Evolutionary conservation across 495 filamentous ascomycete genomes (phyloP), one percentile per base, ranked within the genome.

Genomic region (Hypoxylon perforatum): DNA sequence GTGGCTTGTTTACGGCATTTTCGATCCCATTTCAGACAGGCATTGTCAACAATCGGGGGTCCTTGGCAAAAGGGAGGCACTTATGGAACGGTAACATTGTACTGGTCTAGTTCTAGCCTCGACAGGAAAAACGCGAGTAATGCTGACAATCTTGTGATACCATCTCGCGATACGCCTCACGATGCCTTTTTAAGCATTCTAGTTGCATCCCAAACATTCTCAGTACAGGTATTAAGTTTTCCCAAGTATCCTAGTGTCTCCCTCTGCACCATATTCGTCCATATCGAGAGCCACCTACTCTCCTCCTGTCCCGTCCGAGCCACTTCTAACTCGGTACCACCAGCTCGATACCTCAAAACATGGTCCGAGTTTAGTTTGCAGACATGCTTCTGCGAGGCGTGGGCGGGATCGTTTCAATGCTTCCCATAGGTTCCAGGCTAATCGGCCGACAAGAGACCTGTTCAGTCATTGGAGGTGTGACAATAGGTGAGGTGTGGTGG

Each of bases 341-440:
- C 30, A 9, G 11, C 3, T 33, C 35, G 4, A 28, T 41, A 14
- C 45, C 35, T 62, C 10, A 62, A 14, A 54, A 25, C 23, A 33
- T 25, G 42, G 47, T 55, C 30, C 23, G 52, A 0, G 48, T 52
- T 36, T 62, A 47, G 17, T 63, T 58, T 19, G 45, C 55, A 8
- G 65, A 69, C 18, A 69, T 18, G 18, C 60, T 64, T 42, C 65
- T 59, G 30, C 65, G 65, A 8, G 65, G 65, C 3, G 65, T 49
- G 18, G 25, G 25, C 1, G 44, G 19, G 1, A 60, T 50, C 10
- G 55, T 63, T 25, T 69, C 65, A 14, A 51, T 44, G 25, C 42
- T 42, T 17, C 50, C 44, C 11, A 38, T 12, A 15, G 65, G 38
- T 25, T 57, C 65, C 50, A 60, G 56, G 2, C 19, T 49, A 14